Conservation (phyloP, 306 rosid genomes). For the Inga oerstediana region DNA sequence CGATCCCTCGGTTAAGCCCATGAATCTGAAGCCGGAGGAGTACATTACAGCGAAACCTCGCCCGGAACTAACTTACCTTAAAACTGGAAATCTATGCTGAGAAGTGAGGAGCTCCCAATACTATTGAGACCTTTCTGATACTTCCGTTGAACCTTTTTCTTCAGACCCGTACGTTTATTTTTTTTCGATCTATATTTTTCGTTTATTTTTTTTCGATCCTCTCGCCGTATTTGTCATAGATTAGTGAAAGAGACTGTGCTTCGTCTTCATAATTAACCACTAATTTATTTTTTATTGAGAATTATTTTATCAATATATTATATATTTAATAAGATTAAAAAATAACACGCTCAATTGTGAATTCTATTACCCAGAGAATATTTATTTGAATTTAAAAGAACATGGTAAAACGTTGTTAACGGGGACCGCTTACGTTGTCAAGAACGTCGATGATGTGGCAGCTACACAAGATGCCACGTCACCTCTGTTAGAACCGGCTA, state of each 20-base stretch:
- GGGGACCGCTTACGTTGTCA: too few relatives aligned
- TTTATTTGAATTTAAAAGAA: too few relatives aligned
- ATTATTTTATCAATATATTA: too few relatives aligned
- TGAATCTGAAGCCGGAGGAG: not conserved
- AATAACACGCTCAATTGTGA: too few relatives aligned
- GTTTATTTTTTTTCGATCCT: not conserved
- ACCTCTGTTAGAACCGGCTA: too few relatives aligned
- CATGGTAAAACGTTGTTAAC: too few relatives aligned
- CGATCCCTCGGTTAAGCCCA: conserved; percentile 1
- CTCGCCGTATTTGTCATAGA: not conserved
- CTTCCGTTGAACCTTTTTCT: conserved; percentile 4
- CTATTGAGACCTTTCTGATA: not conserved
- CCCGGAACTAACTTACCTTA: not conserved
- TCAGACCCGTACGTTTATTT: not conserved
- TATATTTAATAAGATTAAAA: too few relatives aligned
- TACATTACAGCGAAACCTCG: not conserved
- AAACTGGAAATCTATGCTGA: conserved; percentile 11
- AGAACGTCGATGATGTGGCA: not conserved
- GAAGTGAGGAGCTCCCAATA: not conserved
- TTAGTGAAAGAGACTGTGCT: not conserved
- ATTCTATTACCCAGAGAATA: too few relatives aligned
- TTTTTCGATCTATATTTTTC: not conserved
- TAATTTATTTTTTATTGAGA: too few relatives aligned
- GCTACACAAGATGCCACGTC: not conserved
- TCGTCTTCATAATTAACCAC: not conserved